Percentiles rank a stretch among this genome's conserved stretches.
These are phyloP conservation scores for Hygrocybe punicea DNA, from an alignment of 768 basidiomycete species.

Conservation along the genomic window DNA sequence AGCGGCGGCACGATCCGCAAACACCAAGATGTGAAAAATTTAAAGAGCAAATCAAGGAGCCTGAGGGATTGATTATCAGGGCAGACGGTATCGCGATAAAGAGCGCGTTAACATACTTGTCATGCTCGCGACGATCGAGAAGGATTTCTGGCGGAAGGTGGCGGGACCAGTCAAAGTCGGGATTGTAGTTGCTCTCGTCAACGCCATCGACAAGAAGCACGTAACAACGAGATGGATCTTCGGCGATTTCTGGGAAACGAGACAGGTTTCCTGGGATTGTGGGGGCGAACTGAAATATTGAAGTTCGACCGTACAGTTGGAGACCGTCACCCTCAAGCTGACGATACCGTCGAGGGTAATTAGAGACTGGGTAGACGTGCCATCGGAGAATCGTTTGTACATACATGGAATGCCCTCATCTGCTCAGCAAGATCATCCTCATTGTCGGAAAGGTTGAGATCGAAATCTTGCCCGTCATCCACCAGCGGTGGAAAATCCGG, in stretches of 20 bases:
- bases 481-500: constrained; percentile 24
- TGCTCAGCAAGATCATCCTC: constrained; percentile 33
- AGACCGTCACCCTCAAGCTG: constrained; percentile 43
- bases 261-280: constrained; percentile 24
- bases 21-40: constrained; percentile 50
- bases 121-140: constrained; percentile 44
- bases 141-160: constrained; percentile 43
- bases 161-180: constrained; percentile 50
- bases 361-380: not conserved
- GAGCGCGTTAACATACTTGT: constrained; percentile 31
- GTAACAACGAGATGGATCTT: constrained; percentile 39
- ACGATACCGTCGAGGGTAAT: not conserved
- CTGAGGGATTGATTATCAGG: constrained; percentile 20
- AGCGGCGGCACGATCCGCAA: constrained; percentile 46
- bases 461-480: constrained; percentile 19
- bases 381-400: not conserved
- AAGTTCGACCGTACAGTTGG: constrained; percentile 41
- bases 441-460: constrained; percentile 20
- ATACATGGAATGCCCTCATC: constrained; percentile 28
- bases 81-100: not conserved
- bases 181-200: constrained; percentile 38
- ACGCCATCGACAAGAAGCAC: constrained; percentile 42
- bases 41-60: constrained; percentile 46
- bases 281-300: constrained; percentile 41
- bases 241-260: constrained; percentile 39